Base-by-base conservation (phyloP, 306 rosid genomes). In the Dryas alaskensis region DNA sequence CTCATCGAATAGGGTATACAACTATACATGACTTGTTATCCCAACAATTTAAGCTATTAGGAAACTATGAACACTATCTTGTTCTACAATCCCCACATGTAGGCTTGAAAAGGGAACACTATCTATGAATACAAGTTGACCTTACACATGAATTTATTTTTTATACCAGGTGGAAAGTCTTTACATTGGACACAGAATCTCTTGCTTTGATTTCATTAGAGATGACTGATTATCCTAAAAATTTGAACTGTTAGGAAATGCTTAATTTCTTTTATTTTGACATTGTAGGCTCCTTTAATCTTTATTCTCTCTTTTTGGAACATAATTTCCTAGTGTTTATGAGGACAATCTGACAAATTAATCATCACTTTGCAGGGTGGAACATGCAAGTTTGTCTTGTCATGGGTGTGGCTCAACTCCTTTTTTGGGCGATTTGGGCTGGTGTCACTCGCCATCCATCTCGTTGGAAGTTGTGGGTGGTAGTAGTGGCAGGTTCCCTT, bases 341-440 rank as follows among this genome's bases (percentile, higher is more conserved):
- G 53, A n/a, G 8, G 48, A 31, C 45, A 10, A 19, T 37, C 71
- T 50, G 62, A 51, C 17, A 25, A 39, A 12, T 7, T 37, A 51
- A 44, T 60, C 14, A 62, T 16, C 72, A 19, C 58, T 75, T 69
- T 75, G 52, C 85, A 92, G 92, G 89, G 72, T 92, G 98, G 96
- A 90, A 92, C 78, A 84, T 81, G 91, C 87, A 76, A 57, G 96
- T 90, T 72, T 90, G 98, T 78, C 84, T 86, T n/a, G 60, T 67
- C 62, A 85, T 90, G 88, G 92, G 25, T 0, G 87, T 85, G 63
- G 61, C 85, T 40, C 96, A 92, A 72, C 91, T 90, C 64, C 73
- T 72, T 19, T 80, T 84, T 47, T 92, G 98, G 98, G 87, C 84
- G 5, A 61, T 84, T 63, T 92, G 92, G 90, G 87, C 83, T n/a